phyloP scores from a whole-genome alignment of 2,329 filamentous ascomycete genomes.

The Karstenula rhodostoma region DNA sequence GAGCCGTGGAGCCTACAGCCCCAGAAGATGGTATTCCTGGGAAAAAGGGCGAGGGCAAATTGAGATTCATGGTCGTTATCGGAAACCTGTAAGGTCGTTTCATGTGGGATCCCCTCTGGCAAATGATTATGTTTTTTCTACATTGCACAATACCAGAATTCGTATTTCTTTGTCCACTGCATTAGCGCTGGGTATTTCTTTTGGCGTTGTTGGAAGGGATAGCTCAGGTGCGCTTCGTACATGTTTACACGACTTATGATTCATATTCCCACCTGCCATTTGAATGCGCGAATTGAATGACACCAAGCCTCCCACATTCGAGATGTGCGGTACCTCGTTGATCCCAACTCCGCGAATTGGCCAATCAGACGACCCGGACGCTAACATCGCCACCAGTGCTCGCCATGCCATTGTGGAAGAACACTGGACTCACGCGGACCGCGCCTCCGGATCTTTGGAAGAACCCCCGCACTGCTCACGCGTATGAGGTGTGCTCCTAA shows the following conservation, averaged over 20 bases:
- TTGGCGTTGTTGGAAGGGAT: neutral
- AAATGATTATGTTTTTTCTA: neutral
- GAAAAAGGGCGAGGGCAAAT: conserved; percentile 57
- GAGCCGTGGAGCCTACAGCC: conserved; percentile 26
- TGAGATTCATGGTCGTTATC: conserved; percentile 68
- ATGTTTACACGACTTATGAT: conserved; percentile 1
- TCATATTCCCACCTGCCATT: neutral
- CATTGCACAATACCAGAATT: conserved; percentile 5
- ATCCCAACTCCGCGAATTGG: neutral
- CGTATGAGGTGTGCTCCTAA: neutral
- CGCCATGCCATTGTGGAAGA: neutral
- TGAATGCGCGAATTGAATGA: neutral
- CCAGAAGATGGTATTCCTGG: conserved; percentile 22
- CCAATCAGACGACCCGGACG: conserved; percentile 6
- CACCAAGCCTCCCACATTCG: neutral
- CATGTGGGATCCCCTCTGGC: neutral
- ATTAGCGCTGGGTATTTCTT: conserved; percentile 5
- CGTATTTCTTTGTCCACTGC: neutral
- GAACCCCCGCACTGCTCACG: conserved; percentile 5
- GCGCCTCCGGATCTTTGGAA: neutral
- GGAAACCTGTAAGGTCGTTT: conserved; percentile 53
- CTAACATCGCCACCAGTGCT: conserved; percentile 1
- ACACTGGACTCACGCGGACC: conserved; percentile 2
- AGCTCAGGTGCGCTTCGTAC: neutral
- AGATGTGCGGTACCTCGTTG: neutral